Evolutionary conservation across 768 basidiomycete genomes (phyloP).

Genomic region (Phaffia australis): DNA sequence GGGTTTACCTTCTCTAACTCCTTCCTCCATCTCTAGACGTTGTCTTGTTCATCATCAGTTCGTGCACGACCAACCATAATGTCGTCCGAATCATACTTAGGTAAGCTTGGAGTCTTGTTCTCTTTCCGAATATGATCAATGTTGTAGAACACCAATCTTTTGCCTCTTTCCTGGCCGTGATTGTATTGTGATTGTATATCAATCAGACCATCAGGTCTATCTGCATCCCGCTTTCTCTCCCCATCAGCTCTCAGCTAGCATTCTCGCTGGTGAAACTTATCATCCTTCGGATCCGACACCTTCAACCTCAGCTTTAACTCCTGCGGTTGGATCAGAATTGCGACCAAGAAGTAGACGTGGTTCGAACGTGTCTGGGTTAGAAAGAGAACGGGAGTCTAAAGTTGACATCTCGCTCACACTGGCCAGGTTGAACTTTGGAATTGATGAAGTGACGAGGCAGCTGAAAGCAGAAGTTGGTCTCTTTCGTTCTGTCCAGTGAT

Average conservation of each 20-base stretch:
- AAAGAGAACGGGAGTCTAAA: constrained; percentile 40
- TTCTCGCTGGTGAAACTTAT: constrained; percentile 73
- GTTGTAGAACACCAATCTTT: background rate
- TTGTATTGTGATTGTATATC: background rate
- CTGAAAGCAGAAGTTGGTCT: constrained; percentile 65
- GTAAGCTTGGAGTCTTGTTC: no score
- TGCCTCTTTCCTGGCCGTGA: background rate
- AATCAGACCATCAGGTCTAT: constrained; percentile 22
- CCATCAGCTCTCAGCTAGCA: constrained; percentile 39
- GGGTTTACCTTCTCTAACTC: no score
- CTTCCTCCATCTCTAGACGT: no score
- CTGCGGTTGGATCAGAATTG: constrained; percentile 31
- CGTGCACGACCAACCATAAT: no score
- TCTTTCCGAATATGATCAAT: no score
- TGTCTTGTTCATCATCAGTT: no score
- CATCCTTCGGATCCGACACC: constrained; percentile 41
- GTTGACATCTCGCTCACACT: constrained; percentile 75
- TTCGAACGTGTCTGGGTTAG: background rate
- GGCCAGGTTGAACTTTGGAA: constrained; percentile 70
- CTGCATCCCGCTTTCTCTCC: constrained; percentile 19
- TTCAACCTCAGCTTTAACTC: constrained; percentile 28
- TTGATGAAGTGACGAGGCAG: constrained; percentile 86
- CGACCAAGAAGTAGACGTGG: constrained; percentile 12
- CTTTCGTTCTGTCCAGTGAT: background rate
- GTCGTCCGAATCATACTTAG: no score